These are phyloP conservation scores for Curvularia eragrostidis DNA, from an alignment of 2,329 filamentous ascomycete species.

Conservation along the genomic window DNA sequence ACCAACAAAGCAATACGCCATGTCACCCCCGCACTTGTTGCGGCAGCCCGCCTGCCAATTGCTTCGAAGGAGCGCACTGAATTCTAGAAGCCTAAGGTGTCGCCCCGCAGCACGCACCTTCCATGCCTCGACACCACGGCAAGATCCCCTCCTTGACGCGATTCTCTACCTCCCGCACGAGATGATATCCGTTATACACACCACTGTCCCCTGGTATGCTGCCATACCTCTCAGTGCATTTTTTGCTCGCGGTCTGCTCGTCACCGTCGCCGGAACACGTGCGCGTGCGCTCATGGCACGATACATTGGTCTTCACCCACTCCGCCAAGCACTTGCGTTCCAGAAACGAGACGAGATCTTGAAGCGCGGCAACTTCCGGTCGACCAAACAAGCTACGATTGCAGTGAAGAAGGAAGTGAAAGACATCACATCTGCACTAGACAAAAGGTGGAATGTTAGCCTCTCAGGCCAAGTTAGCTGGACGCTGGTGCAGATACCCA, in stretches of 20 bases:
- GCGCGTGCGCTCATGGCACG: conserved; percentile 50
- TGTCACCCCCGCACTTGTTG: conserved; percentile 33
- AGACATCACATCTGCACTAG: conserved; percentile 32
- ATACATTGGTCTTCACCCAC: conserved; percentile 54
- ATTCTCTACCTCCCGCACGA: conserved; percentile 54
- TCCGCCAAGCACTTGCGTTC: conserved; percentile 40
- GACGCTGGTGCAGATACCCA: conserved; percentile 43
- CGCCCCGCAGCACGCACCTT: conserved; percentile 52
- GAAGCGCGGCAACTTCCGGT: conserved; percentile 29
- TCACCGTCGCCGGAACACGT: conserved; percentile 56
- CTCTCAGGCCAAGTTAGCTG: conserved; percentile 35
- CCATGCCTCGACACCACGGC: conserved; percentile 55
- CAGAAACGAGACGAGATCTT: conserved; percentile 33
- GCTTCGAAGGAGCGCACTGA: conserved; percentile 18
- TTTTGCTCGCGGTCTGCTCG: conserved; percentile 56
- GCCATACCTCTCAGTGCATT: conserved; percentile 64
- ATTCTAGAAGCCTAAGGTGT: conserved; percentile 2
- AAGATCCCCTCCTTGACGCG: conserved; percentile 52
- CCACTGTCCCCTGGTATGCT: conserved; percentile 60
- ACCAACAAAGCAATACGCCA: conserved; percentile 19
- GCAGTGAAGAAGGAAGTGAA: conserved; percentile 25
- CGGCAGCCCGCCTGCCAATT: conserved; percentile 37
- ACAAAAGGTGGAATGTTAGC: conserved; percentile 41
- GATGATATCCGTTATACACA: conserved; percentile 61
- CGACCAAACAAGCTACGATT: conserved; percentile 23